Evolutionary conservation across 2,329 filamentous ascomycete species (phyloP).

Genomic region (Pseudonectria foliicola): DNA sequence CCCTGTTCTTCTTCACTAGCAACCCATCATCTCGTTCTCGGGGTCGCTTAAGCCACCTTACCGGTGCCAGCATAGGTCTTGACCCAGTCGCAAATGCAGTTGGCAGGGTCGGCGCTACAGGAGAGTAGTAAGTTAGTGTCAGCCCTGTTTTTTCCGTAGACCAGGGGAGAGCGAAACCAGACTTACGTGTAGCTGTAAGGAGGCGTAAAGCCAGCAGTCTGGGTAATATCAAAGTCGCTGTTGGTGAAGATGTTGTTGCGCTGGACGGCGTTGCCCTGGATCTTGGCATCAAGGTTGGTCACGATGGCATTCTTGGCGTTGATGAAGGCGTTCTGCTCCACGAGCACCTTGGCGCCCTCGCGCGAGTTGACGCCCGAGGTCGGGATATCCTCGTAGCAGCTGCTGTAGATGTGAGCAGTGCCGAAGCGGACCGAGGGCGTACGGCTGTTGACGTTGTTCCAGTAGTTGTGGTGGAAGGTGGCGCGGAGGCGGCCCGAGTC

Average conservation of each 20-base stretch:
- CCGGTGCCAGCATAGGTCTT: conserved; percentile 19
- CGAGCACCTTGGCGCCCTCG: conserved; percentile 42
- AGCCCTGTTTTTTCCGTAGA: no score
- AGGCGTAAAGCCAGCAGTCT: conserved; percentile 24
- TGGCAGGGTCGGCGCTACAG: conserved; percentile 10
- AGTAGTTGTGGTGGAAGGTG: conserved; percentile 51
- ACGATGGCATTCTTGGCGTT: conserved; percentile 35
- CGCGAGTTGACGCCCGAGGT: conserved; percentile 47
- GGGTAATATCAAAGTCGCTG: conserved; percentile 27
- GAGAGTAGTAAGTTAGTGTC: background rate
- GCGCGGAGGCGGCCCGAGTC: conserved; percentile 49
- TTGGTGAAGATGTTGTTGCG: conserved; percentile 38
- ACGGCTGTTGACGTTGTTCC: conserved; percentile 48
- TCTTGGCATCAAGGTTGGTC: conserved; percentile 37
- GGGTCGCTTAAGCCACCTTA: conserved; percentile 7
- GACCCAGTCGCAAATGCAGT: conserved; percentile 17
- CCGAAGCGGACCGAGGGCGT: conserved; percentile 45
- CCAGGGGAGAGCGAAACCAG: background rate
- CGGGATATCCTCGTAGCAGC: conserved; percentile 38
- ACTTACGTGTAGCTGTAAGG: conserved; percentile 32
- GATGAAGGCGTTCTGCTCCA: conserved; percentile 43
- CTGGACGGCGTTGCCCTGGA: conserved; percentile 36
- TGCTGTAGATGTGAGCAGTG: conserved; percentile 51
- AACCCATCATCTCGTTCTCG: no score
- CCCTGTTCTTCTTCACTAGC: no score